Base-by-base conservation (phyloP, 2,329 filamentous ascomycete genomes). In the Xylariomycetidae sp. region DNA sequence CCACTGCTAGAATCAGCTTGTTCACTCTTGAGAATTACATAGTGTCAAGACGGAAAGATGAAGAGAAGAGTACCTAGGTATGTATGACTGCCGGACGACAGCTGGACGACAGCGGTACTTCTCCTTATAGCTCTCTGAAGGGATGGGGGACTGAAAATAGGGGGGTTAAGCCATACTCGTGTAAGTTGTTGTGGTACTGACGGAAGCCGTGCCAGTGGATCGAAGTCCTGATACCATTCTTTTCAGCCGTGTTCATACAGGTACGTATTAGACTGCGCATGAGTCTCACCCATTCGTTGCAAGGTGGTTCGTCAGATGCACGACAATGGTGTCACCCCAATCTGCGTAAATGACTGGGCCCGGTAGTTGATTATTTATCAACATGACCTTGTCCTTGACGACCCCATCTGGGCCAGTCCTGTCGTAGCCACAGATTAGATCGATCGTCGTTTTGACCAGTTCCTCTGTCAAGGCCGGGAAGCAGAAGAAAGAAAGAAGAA, bases 221-320 rank as follows among this genome's bases (percentile, higher is more conserved):
- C 0, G 64, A 59, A 2, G 64, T 66, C 38, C 58, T 56, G 23
- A 54, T 53, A 9, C 47, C 47, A n/a, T n/a, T n/a, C n/a, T n/a
- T n/a, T n/a, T n/a, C n/a, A n/a, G n/a, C n/a, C n/a, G n/a, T n/a
- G n/a, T n/a, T n/a, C n/a, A n/a, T n/a, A n/a, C n/a, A n/a, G n/a
- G 6, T 66, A 66, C 4, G 82, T 67, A 8, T 72, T 63, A 51
- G 85, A 85, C 57, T 74, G 66, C 62, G 18, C 12, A 2, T 0
- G 72, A 74, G 50, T 78, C 76, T 36, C 29, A 44, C 65, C 44
- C 44, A 17, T 47, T 40, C n/a, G 35, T 38, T 6, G 65, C 74
- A 12, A 88, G 74, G 31, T 79, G 72, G 58, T 90, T 90, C 57
- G 77, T 70, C 34, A 88, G 71, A 19, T 79, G 78, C 28, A 86